Evolutionary conservation across 2,329 filamentous ascomycete species (phyloP).

Genomic region (Colletotrichum brevisporum): DNA sequence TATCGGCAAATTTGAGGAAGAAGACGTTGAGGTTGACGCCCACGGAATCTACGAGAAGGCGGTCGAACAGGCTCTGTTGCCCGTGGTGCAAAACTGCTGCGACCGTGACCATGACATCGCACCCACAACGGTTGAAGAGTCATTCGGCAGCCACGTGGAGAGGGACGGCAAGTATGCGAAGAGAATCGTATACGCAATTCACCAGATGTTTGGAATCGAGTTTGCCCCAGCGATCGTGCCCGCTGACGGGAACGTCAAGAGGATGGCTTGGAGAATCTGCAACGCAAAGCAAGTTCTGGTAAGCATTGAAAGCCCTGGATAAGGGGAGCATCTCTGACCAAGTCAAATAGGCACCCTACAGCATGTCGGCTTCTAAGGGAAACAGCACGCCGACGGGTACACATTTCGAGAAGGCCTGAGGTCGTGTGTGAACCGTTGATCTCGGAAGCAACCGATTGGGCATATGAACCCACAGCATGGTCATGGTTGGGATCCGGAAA

Average conservation of each 20-base stretch:
- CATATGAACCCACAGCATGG: slow-evolving; percentile 6
- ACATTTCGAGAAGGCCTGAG: slow-evolving; percentile 32
- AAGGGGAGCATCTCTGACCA: slow-evolving; percentile 28
- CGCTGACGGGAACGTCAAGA: slow-evolving; percentile 90
- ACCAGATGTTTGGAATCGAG: slow-evolving; percentile 97
- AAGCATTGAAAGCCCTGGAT: slow-evolving; percentile 55
- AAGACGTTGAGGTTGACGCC: slow-evolving; percentile 74
- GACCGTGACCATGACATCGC: slow-evolving; percentile 94
- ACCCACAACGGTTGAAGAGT: slow-evolving; percentile 82
- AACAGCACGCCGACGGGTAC: slow-evolving; percentile 65
- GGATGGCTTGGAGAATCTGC: slow-evolving; percentile 93
- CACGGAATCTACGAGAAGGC: slow-evolving; percentile 75
- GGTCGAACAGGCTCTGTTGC: slow-evolving; percentile 83
- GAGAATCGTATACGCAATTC: slow-evolving; percentile 92
- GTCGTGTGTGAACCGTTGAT: no score
- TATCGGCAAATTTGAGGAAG: slow-evolving; percentile 83
- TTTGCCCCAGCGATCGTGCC: slow-evolving; percentile 93
- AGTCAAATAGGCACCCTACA: slow-evolving; percentile 74
- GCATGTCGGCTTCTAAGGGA: slow-evolving; percentile 76
- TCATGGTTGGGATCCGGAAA: not conserved
- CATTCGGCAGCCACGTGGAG: slow-evolving; percentile 88
- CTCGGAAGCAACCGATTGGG: not conserved
- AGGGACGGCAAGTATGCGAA: slow-evolving; percentile 90
- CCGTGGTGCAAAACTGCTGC: slow-evolving; percentile 91
- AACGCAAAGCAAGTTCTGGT: slow-evolving; percentile 96